phyloP scores from a whole-genome alignment of 2,329 filamentous ascomycete species.

The Apiospora saccharicola region DNA sequence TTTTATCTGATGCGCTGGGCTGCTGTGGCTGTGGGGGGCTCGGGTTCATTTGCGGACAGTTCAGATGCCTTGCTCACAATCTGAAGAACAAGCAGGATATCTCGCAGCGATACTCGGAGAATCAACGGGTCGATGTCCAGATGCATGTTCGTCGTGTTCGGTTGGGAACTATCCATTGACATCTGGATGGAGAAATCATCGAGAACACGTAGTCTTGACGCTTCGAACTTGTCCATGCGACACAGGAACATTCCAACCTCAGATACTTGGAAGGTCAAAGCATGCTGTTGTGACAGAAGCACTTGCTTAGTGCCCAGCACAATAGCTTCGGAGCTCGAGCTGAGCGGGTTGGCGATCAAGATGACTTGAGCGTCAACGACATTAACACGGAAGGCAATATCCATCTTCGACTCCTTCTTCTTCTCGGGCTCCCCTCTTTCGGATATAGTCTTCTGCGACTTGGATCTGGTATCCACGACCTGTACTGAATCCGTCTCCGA shows the following conservation, averaged over 20 bases:
- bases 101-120: constrained; percentile 86
- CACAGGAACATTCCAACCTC: constrained; percentile 98
- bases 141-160: constrained; percentile 77
- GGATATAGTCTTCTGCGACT: constrained; percentile 42
- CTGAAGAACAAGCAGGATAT: constrained; percentile 93
- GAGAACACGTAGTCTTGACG: constrained; percentile 86
- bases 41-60: constrained; percentile 73
- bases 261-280: constrained; percentile 89
- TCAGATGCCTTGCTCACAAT: constrained; percentile 92
- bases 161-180: constrained; percentile 76
- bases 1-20: constrained; percentile 56
- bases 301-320: constrained; percentile 95
- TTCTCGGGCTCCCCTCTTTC: constrained; percentile 32
- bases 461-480: constrained; percentile 48
- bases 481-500: constrained; percentile 67
- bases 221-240: constrained; percentile 97
- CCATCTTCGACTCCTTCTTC: constrained; percentile 63
- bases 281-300: constrained; percentile 90
- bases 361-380: constrained; percentile 97
- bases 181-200: constrained; percentile 95
- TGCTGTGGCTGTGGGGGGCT: constrained; percentile 40
- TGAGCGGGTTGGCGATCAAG: constrained; percentile 91
- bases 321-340: constrained; percentile 90
- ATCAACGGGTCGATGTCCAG: constrained; percentile 92
- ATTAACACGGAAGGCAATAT: constrained; percentile 87